Evolutionary conservation across 495 filamentous ascomycete genomes (phyloP).

Genomic region (Aspergillus homomorphus): DNA sequence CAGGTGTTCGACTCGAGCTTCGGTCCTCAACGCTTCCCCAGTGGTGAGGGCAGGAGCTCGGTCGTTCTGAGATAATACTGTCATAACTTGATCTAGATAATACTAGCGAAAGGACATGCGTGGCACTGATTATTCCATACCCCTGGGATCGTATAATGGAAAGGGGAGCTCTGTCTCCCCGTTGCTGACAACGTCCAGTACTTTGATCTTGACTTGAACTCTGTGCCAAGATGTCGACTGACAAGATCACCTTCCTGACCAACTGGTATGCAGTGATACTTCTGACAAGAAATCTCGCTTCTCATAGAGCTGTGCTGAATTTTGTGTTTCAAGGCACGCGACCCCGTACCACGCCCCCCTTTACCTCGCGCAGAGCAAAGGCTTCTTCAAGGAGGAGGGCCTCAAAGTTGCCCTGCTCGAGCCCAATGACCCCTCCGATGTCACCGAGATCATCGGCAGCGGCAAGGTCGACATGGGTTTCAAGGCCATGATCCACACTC

Average conservation of each 20-base stretch:
- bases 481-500: slow-evolving; percentile 74
- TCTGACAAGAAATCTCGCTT: slow-evolving; percentile 1
- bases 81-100: slow-evolving; percentile 82
- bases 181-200: slow-evolving; percentile 24
- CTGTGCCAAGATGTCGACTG: slow-evolving; percentile 59
- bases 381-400: slow-evolving; percentile 66
- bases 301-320: slow-evolving; percentile 28
- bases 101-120: slow-evolving; percentile 80
- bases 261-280: slow-evolving; percentile 56
- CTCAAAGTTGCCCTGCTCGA: slow-evolving; percentile 69
- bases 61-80: slow-evolving; percentile 66
- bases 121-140: slow-evolving; percentile 53
- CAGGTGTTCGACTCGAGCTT: slow-evolving; percentile 50
- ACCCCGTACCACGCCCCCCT: slow-evolving; percentile 72
- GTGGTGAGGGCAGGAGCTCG: slow-evolving; percentile 10
- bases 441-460: slow-evolving; percentile 70
- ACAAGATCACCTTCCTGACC: slow-evolving; percentile 72
- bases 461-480: slow-evolving; percentile 70
- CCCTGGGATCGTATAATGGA: slow-evolving; percentile 16
- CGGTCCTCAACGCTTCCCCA: slow-evolving; percentile 3
- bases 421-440: slow-evolving; percentile 68
- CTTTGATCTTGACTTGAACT: slow-evolving; percentile 29
- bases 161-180: slow-evolving; percentile 11
- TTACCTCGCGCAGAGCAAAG: slow-evolving; percentile 66
- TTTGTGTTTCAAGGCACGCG: slow-evolving; percentile 52